A percentile compares a stretch with the other conserved stretches of the same genome.
phyloP scores from a whole-genome alignment of 208 protist species.

The Wallacemonas collosoma region DNA sequence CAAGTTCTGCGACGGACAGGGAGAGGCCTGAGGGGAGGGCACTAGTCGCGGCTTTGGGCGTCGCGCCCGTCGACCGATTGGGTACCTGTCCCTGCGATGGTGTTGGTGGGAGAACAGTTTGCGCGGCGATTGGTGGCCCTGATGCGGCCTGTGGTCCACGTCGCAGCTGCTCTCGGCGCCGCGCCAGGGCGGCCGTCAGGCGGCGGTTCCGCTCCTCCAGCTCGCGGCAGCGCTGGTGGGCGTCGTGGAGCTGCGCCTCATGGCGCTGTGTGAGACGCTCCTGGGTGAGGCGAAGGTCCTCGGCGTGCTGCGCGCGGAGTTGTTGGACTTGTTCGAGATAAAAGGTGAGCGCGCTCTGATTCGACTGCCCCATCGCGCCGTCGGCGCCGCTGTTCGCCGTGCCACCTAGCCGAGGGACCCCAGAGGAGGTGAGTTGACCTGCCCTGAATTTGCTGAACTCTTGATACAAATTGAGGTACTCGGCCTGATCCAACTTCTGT shows the following conservation, averaged over 20 bases:
- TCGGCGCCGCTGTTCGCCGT: neutral
- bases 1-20: constrained; percentile 4
- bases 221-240: constrained; percentile 31
- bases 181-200: constrained; percentile 49
- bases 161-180: constrained; percentile 66
- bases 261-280: constrained; percentile 52
- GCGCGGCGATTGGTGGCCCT: neutral
- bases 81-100: neutral
- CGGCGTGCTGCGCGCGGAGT: constrained; percentile 36
- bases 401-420: constrained; percentile 4
- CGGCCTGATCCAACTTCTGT: constrained; percentile 55
- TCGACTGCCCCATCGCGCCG: neutral
- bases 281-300: constrained; percentile 49
- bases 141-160: neutral
- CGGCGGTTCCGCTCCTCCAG: constrained; percentile 67
- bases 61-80: too few species aligned
- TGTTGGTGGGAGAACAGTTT: constrained; percentile 3
- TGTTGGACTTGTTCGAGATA: constrained; percentile 27
- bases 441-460: constrained; percentile 68
- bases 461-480: constrained; percentile 75
- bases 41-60: too few species aligned
- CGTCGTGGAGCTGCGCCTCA: constrained; percentile 29
- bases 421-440: constrained; percentile 37
- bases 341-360: neutral
- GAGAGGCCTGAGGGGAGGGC: neutral